These are phyloP conservation scores for Citrullus mucosospermus DNA, from an alignment of 306 rosid species.

Conservation along the genomic window DNA sequence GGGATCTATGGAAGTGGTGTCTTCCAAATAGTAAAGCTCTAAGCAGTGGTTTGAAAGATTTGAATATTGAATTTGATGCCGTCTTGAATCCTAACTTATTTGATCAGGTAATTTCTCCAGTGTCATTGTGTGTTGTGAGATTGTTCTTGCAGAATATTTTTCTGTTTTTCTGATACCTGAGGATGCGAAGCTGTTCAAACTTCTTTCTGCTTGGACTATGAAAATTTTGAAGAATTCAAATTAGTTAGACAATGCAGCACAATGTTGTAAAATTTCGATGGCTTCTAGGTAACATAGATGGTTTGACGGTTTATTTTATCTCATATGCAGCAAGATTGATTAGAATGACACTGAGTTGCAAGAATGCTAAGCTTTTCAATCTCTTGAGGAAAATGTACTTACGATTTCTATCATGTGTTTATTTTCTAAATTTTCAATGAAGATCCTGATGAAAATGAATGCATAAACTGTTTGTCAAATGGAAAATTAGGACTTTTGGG, in stretches of 20 bases:
- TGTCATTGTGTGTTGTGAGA: not conserved
- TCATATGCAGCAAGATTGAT: not conserved
- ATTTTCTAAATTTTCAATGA: too few species aligned
- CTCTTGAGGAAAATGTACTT: not conserved
- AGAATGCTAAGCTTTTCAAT: not conserved
- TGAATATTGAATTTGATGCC: constrained; percentile 44
- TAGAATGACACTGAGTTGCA: not conserved
- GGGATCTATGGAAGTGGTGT: constrained; percentile 86
- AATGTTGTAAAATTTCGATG: not conserved
- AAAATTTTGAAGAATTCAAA: not conserved
- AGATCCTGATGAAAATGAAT: too few species aligned
- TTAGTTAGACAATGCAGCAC: not conserved
- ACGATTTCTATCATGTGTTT: too few species aligned
- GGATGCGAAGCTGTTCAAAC: not conserved
- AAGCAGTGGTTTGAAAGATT: constrained; percentile 58
- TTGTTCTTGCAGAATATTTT: not conserved
- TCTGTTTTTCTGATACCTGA: not conserved
- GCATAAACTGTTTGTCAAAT: too few species aligned
- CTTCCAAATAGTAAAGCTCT: constrained; percentile 76
- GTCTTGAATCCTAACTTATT: constrained; percentile 45
- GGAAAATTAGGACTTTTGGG: too few species aligned
- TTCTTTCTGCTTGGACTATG: not conserved
- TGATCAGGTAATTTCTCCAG: constrained; percentile 35
- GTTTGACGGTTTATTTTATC: not conserved
- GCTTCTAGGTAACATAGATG: not conserved